phyloP scores from a whole-genome alignment of 1,284 basidiomycete species.

The Naganishia sp. region DNA sequence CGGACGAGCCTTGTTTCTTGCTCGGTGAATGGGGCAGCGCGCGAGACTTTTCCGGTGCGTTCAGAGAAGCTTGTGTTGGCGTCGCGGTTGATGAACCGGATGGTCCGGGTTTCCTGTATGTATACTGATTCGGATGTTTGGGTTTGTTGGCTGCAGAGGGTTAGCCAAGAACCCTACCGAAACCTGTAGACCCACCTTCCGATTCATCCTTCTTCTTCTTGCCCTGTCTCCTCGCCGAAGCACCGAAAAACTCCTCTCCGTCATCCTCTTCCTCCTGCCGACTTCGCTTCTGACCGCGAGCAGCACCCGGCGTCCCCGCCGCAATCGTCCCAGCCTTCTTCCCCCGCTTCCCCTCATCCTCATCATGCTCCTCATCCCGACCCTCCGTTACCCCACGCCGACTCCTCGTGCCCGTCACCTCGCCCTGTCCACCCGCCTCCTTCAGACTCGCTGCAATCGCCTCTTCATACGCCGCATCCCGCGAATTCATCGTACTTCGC shows the following conservation, averaged over 20 bases:
- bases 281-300: constrained; percentile 34
- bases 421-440: constrained; percentile 35
- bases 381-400: constrained; percentile 29
- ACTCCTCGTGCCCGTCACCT: constrained; percentile 28
- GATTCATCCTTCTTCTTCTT: constrained; percentile 50
- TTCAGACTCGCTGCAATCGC: constrained; percentile 58
- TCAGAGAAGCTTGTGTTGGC: constrained; percentile 36
- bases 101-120: constrained; percentile 57
- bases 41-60: constrained; percentile 39
- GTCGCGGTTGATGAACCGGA: constrained; percentile 26
- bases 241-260: constrained; percentile 39
- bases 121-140: constrained; percentile 63
- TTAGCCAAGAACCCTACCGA: not conserved
- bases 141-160: constrained; percentile 39
- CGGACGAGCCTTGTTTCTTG: constrained; percentile 25
- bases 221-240: constrained; percentile 40
- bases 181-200: constrained; percentile 38
- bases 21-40: constrained; percentile 20
- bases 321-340: constrained; percentile 40
- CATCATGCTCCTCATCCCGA: constrained; percentile 34
- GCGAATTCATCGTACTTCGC: constrained; percentile 94
- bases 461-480: constrained; percentile 92
- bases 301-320: constrained; percentile 45
- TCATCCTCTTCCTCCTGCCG: constrained; percentile 31
- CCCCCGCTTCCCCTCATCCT: constrained; percentile 38